Conservation (phyloP, 495 filamentous ascomycete species). For the Lasiosphaeria hispida region DNA sequence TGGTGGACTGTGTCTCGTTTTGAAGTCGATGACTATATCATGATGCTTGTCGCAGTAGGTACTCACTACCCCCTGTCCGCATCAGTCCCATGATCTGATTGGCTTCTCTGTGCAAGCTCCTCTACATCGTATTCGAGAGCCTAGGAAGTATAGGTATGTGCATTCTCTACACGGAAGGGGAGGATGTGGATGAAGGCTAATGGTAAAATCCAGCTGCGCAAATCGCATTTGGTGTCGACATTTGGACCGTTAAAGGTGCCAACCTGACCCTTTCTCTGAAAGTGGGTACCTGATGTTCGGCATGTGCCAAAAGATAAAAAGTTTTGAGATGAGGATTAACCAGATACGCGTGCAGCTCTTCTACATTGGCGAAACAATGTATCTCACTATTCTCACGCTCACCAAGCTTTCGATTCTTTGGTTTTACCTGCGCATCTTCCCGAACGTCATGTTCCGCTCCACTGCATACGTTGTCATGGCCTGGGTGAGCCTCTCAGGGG, state of each 20-base stretch:
- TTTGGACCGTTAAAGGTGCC: conserved; percentile 21
- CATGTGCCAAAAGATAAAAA: background rate
- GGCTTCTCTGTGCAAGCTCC: background rate
- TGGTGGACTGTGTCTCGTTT: conserved; percentile 14
- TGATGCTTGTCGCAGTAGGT: conserved; percentile 21
- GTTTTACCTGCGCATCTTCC: conserved; percentile 54
- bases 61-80: background rate
- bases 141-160: conserved; percentile 9
- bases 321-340: background rate
- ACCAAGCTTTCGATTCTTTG: conserved; percentile 51
- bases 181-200: background rate
- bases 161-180: background rate
- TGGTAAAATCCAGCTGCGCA: conserved; percentile 10
- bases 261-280: conserved; percentile 17
- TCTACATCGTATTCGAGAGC: conserved; percentile 15
- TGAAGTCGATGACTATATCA: conserved; percentile 28
- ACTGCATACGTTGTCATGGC: conserved; percentile 34
- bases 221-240: conserved; percentile 24
- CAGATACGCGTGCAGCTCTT: conserved; percentile 28
- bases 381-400: conserved; percentile 39
- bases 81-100: background rate
- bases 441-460: conserved; percentile 38
- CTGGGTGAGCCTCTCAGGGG: conserved; percentile 30
- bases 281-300: conserved; percentile 3
- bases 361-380: conserved; percentile 39